Conservation (phyloP, 176 grass and related monocot genomes). For the Zoysia pacifica region DNA sequence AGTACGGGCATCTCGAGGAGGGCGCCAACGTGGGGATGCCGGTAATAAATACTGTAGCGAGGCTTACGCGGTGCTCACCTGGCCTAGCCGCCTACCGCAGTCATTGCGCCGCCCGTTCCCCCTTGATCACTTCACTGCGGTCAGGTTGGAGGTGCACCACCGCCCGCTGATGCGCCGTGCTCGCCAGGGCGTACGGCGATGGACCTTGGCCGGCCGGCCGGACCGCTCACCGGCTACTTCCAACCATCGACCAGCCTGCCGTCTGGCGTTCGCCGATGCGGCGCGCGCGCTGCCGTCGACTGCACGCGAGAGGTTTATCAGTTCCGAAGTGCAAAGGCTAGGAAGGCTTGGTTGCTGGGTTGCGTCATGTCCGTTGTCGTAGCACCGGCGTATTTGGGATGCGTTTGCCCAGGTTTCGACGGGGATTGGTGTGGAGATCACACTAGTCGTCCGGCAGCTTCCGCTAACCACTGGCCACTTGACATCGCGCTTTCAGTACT, state of each 20-base stretch:
- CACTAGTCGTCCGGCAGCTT: too few relatives aligned
- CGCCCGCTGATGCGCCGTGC: neutral
- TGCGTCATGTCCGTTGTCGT: too few relatives aligned
- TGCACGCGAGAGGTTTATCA: neutral
- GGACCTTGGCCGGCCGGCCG: constrained; percentile 11
- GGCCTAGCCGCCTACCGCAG: neutral
- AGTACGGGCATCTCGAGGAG: constrained; percentile 47
- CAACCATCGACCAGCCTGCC: neutral
- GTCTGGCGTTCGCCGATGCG: too few relatives aligned
- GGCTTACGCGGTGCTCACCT: constrained; percentile 9
- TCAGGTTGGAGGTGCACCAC: neutral
- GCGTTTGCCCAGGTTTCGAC: too few relatives aligned
- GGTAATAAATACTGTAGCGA: constrained; percentile 9
- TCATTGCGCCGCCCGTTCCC: constrained; percentile 15
- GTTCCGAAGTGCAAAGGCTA: too few relatives aligned
- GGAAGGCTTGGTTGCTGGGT: too few relatives aligned
- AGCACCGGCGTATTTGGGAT: neutral
- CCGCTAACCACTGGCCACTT: too few relatives aligned
- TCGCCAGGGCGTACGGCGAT: neutral
- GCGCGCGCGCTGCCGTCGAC: neutral
- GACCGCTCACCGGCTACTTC: neutral
- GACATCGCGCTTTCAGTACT: too few relatives aligned
- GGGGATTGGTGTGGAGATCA: too few relatives aligned
- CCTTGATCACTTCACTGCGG: neutral
- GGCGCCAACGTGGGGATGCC: neutral